Base-by-base conservation (phyloP, 2,329 filamentous ascomycete species). In the Cordyceps fumosorosea region DNA sequence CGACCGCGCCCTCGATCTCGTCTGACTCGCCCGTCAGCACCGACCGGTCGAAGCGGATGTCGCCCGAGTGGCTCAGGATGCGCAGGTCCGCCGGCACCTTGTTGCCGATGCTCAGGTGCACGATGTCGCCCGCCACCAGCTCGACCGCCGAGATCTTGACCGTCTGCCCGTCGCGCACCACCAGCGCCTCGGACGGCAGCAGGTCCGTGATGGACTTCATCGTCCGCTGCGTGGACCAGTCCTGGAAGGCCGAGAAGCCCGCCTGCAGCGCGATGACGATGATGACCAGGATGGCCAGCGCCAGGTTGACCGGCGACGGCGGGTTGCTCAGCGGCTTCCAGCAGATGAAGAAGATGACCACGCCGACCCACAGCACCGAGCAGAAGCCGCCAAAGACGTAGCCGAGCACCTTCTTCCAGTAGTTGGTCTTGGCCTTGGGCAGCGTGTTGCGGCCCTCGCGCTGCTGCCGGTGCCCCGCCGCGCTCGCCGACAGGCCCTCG, bases 361-460 rank as follows among this genome's bases (percentile, higher is more conserved):
- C 76, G 20, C 76, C 78, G 42, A 79, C 66, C 77, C 77, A 80
- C 14, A 80, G 72, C 24, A 80, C 71, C 0, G 77, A 79, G 55
- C 78, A 79, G 67, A 80, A 80, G 51, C 78, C 78, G 42, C 78
- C 78, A 66, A 80, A 80, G 62, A 80, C 64, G 63, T 80, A 80
- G 5, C 67, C 64, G 8, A 78, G 66, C 1, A 77, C 69, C 64
- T 77, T 76, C 64, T 74, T 76, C 62, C 70, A 64, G 65, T 79
- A 78, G 67, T 78, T 79, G 5, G 75, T 74, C 66, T 77, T 76
- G 32, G 73, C 72, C 47, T 72, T 70, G 8, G 78, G 75, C 2
- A 80, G 70, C 0, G 72, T 72, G 62, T 80, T 80, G 52, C 66
- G 70, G 54, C 78, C 78, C 63, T 80, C 75, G 8, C 75, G 73